Base-by-base conservation (phyloP, 2,329 filamentous ascomycete species). In the Hypoxylon sp. region DNA sequence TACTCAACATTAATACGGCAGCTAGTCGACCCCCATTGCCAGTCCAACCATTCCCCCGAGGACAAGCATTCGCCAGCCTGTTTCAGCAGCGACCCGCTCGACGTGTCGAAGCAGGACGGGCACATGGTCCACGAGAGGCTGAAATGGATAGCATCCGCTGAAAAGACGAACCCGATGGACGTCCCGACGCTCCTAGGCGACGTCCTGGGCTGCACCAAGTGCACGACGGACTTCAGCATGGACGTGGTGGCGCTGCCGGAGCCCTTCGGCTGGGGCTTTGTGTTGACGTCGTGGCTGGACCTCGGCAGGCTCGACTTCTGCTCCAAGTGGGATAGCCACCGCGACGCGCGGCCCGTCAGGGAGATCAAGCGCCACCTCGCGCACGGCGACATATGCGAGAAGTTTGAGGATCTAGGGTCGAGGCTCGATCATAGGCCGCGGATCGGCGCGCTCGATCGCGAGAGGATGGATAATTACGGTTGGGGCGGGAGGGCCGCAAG, bases 181-280 rank as follows among this genome's bases (percentile, higher is more conserved):
- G 42, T 66, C 29, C 67, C 71, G 6, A 5, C 47, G n/a, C 57
- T 62, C 0, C 50, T 73, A 14, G 74, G 73, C 10, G 55, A 67
- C 19, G 63, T 74, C 10, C 39, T 64, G 9, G 68, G 68, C 14
- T 75, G 74, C 42, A 22, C 46, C 11, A 64, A 63, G 31, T 75
- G 74, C 57, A 72, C 73, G 42, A 73, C 74, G 10, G 74, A 75
- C 53, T 74, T 58, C 26, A 63, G 65, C 24, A 44, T 75, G 22
- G 74, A 73, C 59, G 70, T 75, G 8, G 42, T 69, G 3, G 33
- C 48, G 4, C 61, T 75, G 0, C 74, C 73, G 9, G 68, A 65
- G 31, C 74, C 74, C 5, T 75, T 73, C 61, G 10, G 57, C 46
- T 75, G 74, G 74, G 73, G 74, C 13, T 75, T 75, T 44, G 60